Evolutionary conservation across 768 basidiomycete species (phyloP).

Genomic region (Collybiopsis confluens): DNA sequence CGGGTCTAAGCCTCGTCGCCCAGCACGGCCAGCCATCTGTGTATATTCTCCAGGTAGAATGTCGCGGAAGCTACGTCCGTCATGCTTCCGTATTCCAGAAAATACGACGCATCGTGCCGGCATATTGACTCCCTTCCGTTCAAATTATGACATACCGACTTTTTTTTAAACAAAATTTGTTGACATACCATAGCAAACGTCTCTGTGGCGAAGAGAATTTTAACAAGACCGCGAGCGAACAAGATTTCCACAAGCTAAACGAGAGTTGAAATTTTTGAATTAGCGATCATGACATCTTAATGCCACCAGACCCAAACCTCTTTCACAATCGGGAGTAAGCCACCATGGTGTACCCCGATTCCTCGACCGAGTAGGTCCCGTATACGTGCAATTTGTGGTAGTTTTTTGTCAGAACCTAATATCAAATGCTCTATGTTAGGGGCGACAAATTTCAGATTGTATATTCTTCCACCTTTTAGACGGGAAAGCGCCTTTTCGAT

Average conservation of each 20-base stretch:
- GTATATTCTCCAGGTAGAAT: constrained; percentile 93
- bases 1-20: constrained; percentile 89
- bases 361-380: constrained; percentile 85
- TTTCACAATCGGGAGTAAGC: constrained; percentile 93
- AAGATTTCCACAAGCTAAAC: constrained; percentile 89
- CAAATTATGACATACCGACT: constrained; percentile 2
- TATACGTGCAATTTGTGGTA: constrained; percentile 92
- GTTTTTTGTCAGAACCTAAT: constrained; percentile 86
- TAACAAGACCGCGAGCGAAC: constrained; percentile 93
- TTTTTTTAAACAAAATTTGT: neutral
- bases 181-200: constrained; percentile 96
- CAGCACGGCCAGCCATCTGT: constrained; percentile 98
- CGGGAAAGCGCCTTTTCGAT: constrained; percentile 89
- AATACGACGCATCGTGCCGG: constrained; percentile 97
- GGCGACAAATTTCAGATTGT: constrained; percentile 3
- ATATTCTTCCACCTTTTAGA: constrained; percentile 65
- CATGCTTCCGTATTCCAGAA: constrained; percentile 91
- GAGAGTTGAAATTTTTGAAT: no score
- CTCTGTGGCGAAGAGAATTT: constrained; percentile 96
- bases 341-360: constrained; percentile 97
- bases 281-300: constrained; percentile 1
- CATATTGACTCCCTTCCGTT: constrained; percentile 93
- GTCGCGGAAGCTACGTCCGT: constrained; percentile 88
- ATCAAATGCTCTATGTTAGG: constrained; percentile 7
- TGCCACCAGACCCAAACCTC: constrained; percentile 53